Base-by-base conservation (phyloP, 139 green algal species). In the Micromonas pusilla region DNA sequence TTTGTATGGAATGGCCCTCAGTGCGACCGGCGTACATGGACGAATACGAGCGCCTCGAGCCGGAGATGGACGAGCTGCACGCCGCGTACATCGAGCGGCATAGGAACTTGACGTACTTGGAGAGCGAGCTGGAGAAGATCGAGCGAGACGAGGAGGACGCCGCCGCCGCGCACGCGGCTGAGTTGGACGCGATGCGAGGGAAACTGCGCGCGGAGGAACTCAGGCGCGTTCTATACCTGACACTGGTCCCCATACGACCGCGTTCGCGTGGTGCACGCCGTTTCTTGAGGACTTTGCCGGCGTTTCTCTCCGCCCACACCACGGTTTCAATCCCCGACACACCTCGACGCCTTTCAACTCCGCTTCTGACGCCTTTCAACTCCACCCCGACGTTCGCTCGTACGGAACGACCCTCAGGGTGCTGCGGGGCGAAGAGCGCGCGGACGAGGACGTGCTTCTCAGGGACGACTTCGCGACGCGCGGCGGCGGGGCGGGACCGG, bases 21-120 rank as follows among this genome's bases (percentile, higher is more conserved):
- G 89, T 92, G 77, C 78, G 90, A 52, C 91, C 91, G 0, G 88
- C 88, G 0, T 94, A 96, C 84, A 92, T 93, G 84, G 92, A 93
- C 70, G 90, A 96, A 82, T 91, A 91, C 65, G 92, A 96, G 82
- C 76, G 73, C 66, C 86, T 97, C 67, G 82, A 92, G 78, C 83
- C 32, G 9, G 84, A 96, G 82, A 83, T 96, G 62, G 85, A 89
- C 26, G 54, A 76, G n/a, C 77, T 95, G 66, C 93, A 89, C 37
- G 37, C 36, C 34, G 53, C 80, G 64, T 89, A 90, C 75, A 20
- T 88, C 34, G 85, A 90, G 81, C 78, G 80, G 31, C 86, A 85
- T 77, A 81, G 90, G 52, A 94, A 94, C 85, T 70, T 95, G 83
- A 85, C 93, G 83, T 96, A 87, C 71, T 82, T 96, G 30, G 87